phyloP scores from a whole-genome alignment of 2,329 filamentous ascomycete genomes.

The Xylaria polymorpha region DNA sequence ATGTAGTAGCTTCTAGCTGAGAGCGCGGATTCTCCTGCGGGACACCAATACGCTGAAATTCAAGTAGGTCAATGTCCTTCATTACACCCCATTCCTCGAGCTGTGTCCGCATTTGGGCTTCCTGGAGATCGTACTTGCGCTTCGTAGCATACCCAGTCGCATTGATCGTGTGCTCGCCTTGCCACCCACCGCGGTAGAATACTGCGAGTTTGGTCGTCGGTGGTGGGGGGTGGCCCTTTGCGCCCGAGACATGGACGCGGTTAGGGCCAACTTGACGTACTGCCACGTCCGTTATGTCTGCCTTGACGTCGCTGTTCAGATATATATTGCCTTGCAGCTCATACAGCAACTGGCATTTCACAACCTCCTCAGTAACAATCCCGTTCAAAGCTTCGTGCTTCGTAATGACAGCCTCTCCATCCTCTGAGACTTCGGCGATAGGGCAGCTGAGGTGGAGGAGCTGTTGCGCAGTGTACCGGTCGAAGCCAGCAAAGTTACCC shows the following conservation, averaged over 20 bases:
- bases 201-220: constrained; percentile 65
- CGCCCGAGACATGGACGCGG: constrained; percentile 56
- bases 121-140: constrained; percentile 62
- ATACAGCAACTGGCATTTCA: constrained; percentile 62
- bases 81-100: constrained; percentile 53
- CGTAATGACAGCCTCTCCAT: constrained; percentile 52
- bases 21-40: constrained; percentile 53
- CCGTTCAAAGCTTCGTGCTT: constrained; percentile 53
- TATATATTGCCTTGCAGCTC: constrained; percentile 62
- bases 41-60: constrained; percentile 61
- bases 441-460: constrained; percentile 53
- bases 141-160: constrained; percentile 60
- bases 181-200: constrained; percentile 61
- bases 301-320: constrained; percentile 61
- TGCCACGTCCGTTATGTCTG: constrained; percentile 52
- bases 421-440: constrained; percentile 53
- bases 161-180: constrained; percentile 59
- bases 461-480: constrained; percentile 51
- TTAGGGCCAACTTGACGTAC: constrained; percentile 52
- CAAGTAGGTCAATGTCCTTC: constrained; percentile 60
- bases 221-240: constrained; percentile 58
- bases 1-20: constrained; percentile 58
- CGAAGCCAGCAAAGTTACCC: constrained; percentile 65
- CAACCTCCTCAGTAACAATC: constrained; percentile 51
- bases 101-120: constrained; percentile 58